Conservation (phyloP, 345 rosid genomes). For the Populus davidiana region DNA sequence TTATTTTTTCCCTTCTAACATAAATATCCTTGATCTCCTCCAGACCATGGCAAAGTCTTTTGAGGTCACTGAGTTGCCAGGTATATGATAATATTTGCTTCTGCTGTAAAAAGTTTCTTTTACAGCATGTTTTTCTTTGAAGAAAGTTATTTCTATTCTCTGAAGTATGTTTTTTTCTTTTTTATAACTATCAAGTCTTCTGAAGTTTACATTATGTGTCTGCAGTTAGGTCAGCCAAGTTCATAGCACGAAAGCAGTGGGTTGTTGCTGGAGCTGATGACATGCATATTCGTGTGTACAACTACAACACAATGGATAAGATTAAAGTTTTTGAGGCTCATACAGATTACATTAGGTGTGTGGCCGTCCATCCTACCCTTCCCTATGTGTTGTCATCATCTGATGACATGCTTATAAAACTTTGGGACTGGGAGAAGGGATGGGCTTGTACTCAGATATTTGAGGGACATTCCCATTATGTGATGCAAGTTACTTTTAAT, state of each 20-base stretch:
- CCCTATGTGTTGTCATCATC: slow-evolving; percentile 92
- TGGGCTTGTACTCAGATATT: slow-evolving; percentile 91
- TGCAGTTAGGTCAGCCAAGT: slow-evolving; percentile 96
- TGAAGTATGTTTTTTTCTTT: not conserved
- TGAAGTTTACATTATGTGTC: not conserved
- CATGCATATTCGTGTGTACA: slow-evolving; percentile 82
- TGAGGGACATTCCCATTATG: slow-evolving; percentile 99
- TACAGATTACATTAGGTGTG: slow-evolving; percentile 89
- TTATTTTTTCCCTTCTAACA: not conserved
- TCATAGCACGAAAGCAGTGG: slow-evolving; percentile 84
- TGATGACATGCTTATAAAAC: slow-evolving; percentile 98
- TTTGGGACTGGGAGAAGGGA: slow-evolving; percentile 99
- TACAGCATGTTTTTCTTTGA: not conserved
- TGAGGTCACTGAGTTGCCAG: slow-evolving; percentile 87
- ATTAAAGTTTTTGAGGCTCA: slow-evolving; percentile 96
- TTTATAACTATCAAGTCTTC: not conserved
- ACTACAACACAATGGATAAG: slow-evolving; percentile 89
- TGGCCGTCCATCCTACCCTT: slow-evolving; percentile 89
- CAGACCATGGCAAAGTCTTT: slow-evolving; percentile 85
- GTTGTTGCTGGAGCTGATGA: slow-evolving; percentile 96
- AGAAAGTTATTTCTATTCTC: not conserved
- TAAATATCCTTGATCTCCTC: not conserved
- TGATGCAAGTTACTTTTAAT: slow-evolving; percentile 94
- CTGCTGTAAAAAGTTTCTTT: not conserved
- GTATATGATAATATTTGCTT: slow-evolving; percentile 29